Percentiles rank a stretch among this genome's conserved stretches.
Conservation (phyloP, 1,284 basidiomycete genomes). For the Rhodotorula sp. region DNA sequence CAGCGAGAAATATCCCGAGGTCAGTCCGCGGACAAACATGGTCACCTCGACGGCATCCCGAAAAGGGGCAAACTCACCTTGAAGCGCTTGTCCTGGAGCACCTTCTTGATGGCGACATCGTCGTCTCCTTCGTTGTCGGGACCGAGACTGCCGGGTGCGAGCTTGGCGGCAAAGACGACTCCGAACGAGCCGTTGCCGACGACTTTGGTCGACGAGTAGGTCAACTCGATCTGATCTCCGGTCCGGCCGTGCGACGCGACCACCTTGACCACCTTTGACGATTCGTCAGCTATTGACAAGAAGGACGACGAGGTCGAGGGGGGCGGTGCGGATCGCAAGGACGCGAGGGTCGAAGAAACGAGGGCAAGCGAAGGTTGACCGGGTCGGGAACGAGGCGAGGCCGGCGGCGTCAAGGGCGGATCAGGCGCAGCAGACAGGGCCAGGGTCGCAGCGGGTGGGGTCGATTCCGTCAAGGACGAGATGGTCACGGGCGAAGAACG, state of each 20-base stretch:
- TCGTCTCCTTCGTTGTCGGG: conserved; percentile 53
- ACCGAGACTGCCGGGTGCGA: conserved; percentile 47
- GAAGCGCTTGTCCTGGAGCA: conserved; percentile 99
- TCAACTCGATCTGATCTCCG: conserved; percentile 81
- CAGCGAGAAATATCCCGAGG: background rate
- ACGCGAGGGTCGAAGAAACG: background rate
- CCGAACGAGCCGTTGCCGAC: conserved; percentile 98
- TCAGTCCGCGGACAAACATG: background rate
- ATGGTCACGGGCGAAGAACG: background rate
- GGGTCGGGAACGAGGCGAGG: conserved; percentile 6
- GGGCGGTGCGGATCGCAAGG: background rate
- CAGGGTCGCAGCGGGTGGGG: conserved; percentile 1
- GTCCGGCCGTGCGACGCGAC: conserved; percentile 92
- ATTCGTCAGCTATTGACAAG: conserved; percentile 58
- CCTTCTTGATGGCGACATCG: conserved; percentile 99
- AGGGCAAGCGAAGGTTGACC: background rate
- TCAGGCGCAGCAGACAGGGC: conserved; percentile 5
- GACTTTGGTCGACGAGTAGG: conserved; percentile 97
- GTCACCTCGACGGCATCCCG: background rate
- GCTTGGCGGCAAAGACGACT: conserved; percentile 81
- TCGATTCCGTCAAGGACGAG: background rate
- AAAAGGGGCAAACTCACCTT: conserved; percentile 64
- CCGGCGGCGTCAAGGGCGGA: background rate
- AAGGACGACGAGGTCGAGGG: background rate
- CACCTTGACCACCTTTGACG: conserved; percentile 90